Conservation (phyloP, 441 rosid species). For the Manihot esculenta region DNA sequence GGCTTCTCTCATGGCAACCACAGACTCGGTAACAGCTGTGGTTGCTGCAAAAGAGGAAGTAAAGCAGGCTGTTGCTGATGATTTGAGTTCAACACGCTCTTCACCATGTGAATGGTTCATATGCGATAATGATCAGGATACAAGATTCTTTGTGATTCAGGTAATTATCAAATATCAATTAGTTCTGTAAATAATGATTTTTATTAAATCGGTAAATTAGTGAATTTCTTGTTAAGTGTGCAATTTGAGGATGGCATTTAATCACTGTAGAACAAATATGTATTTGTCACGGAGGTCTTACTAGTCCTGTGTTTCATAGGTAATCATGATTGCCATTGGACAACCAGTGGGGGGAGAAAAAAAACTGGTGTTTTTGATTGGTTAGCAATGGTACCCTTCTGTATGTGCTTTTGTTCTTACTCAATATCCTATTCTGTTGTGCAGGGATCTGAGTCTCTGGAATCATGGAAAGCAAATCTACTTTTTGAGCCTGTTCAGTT, state of each 20-base stretch:
- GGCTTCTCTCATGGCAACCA: constrained; percentile 76
- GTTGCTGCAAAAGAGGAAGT: constrained; percentile 93
- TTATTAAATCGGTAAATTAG: neutral
- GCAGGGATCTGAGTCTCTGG: constrained; percentile 90
- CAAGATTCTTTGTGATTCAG: constrained; percentile 92
- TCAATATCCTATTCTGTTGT: constrained; percentile 7
- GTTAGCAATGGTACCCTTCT: neutral
- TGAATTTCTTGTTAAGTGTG: no score
- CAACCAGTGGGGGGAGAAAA: neutral
- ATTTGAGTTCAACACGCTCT: constrained; percentile 63
- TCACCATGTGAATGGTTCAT: constrained; percentile 95
- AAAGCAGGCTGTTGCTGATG: constrained; percentile 98
- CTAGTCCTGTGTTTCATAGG: neutral
- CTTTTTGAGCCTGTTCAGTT: constrained; percentile 89
- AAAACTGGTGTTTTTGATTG: neutral
- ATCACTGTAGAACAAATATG: neutral
- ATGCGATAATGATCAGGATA: constrained; percentile 77
- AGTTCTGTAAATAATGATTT: neutral
- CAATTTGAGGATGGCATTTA: neutral
- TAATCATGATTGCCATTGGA: neutral
- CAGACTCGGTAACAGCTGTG: constrained; percentile 94
- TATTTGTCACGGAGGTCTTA: neutral
- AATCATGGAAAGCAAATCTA: constrained; percentile 96
- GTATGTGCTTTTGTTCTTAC: constrained; percentile 4
- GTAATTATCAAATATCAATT: constrained; percentile 38